A percentile compares a stretch with the other conserved stretches of the same genome.
Evolutionary conservation across 2,329 filamentous ascomycete genomes (phyloP).

Genomic region (Sporothrix curviconia): DNA sequence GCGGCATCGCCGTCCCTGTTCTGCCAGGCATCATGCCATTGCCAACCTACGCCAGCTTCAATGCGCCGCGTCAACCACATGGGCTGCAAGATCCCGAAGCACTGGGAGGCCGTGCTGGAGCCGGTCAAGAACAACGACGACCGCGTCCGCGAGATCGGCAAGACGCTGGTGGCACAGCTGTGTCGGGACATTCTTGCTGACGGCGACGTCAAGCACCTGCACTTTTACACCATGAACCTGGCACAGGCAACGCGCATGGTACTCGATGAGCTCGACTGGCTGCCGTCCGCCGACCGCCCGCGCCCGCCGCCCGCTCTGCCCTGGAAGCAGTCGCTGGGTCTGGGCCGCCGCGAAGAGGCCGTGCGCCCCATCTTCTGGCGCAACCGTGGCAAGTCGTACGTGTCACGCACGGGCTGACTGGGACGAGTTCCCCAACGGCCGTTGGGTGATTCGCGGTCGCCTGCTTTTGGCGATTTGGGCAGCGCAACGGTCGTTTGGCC

Average conservation of each 20-base stretch:
- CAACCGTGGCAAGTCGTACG: slow-evolving; percentile 92
- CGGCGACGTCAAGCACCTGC: slow-evolving; percentile 72
- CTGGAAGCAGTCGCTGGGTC: slow-evolving; percentile 89
- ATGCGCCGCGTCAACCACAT: slow-evolving; percentile 88
- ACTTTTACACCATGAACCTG: slow-evolving; percentile 99
- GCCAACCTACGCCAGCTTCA: slow-evolving; percentile 87
- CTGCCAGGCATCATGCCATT: slow-evolving; percentile 93
- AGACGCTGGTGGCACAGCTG: slow-evolving; percentile 79
- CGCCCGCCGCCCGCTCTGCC: slow-evolving; percentile 77
- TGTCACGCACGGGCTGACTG: slow-evolving; percentile 93
- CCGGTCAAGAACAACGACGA: slow-evolving; percentile 96
- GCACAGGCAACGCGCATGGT: slow-evolving; percentile 91
- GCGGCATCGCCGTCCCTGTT: slow-evolving; percentile 65
- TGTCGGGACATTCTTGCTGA: slow-evolving; percentile 77
- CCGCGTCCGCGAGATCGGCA: slow-evolving; percentile 83
- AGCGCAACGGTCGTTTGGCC: slow-evolving; percentile 83
- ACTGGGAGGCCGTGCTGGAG: slow-evolving; percentile 76
- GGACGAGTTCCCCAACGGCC: slow-evolving; percentile 98
- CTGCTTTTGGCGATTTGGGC: slow-evolving; percentile 91
- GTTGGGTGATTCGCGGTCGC: slow-evolving; percentile 95
- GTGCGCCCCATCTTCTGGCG: slow-evolving; percentile 98
- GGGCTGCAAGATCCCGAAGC: slow-evolving; percentile 71
- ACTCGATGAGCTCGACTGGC: slow-evolving; percentile 78
- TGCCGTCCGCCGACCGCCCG: slow-evolving; percentile 70
- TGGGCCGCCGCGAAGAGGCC: slow-evolving; percentile 85